Evolutionary conservation across 2,329 filamentous ascomycete species (phyloP).

Genomic region (Aspergillus vadensis): DNA sequence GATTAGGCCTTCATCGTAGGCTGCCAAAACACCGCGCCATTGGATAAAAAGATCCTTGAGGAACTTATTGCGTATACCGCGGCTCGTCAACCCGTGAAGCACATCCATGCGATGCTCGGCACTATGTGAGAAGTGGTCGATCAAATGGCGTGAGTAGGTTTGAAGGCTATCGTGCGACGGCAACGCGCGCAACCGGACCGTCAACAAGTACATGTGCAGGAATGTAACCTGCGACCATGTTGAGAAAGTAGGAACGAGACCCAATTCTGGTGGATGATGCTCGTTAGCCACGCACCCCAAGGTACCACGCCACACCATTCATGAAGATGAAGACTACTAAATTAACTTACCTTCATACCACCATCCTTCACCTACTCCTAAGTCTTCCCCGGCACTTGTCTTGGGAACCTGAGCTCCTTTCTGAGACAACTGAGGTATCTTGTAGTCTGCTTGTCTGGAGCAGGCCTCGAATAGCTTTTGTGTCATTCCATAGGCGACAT

Average conservation of each 20-base stretch:
- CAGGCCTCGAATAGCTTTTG: constrained; percentile 78
- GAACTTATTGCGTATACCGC: constrained; percentile 60
- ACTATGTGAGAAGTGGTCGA: constrained; percentile 79
- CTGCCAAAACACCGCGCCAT: constrained; percentile 83
- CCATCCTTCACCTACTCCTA: constrained; percentile 72
- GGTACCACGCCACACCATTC: not conserved
- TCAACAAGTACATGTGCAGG: constrained; percentile 91
- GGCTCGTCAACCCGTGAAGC: constrained; percentile 53
- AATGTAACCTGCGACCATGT: constrained; percentile 96
- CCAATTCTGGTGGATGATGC: constrained; percentile 62
- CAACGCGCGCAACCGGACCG: constrained; percentile 78
- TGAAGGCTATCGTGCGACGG: constrained; percentile 65
- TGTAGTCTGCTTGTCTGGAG: constrained; percentile 72
- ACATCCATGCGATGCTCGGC: constrained; percentile 70
- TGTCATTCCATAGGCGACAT: constrained; percentile 77
- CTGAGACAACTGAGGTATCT: constrained; percentile 67
- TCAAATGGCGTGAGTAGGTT: constrained; percentile 83
- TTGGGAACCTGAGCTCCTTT: constrained; percentile 68
- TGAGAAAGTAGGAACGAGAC: constrained; percentile 82
- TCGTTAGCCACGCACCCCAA: not conserved
- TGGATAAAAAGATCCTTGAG: constrained; percentile 88
- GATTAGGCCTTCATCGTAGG: constrained; percentile 54
- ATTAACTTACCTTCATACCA: constrained; percentile 74
- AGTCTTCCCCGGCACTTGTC: constrained; percentile 76
- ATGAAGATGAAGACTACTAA: not conserved